Evolutionary conservation across 257 asterid species (phyloP), one percentile per base, ranked within the genome.

Genomic region (Datura wrightii): DNA sequence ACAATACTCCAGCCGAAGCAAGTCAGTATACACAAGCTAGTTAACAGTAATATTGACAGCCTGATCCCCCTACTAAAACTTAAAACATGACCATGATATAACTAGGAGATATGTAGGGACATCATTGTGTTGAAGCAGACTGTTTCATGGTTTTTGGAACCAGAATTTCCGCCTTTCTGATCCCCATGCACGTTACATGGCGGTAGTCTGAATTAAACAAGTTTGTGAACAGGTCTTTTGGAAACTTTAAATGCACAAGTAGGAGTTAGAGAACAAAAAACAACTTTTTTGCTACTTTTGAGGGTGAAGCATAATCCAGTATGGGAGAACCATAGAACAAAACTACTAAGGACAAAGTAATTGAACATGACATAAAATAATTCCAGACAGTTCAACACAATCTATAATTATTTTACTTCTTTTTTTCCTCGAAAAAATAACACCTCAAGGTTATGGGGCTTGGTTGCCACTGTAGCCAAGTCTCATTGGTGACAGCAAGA

Each of bases 51-150:
- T 50, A 50, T 13, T 7, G 31, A 34, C 46, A 76, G 46, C 44
- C 56, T 76, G 37, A 48, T 7, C n/a, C 46, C 62, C 80, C 11
- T 46, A 46, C 80, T n/a, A 46, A 10, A 72, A 46, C 58, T 10
- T 15, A 18, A 24, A 41, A 41, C 53, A 69, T 10, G 54, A 16
- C 79, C 81, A 74, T 6, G 62, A 50, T 48, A 76, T 24, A 74
- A 76, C 59, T 46, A 74, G 80, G 56, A 24, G 54, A 74, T 74
- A 74, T 24, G 46, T 1, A 11, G 19, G 44, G 13, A 31, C 60
- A 76, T 24, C 81, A 76, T 13, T 50, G 44, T 24, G 62, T 50
- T 74, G 81, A 46, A 74, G 81, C 42, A 74, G 82, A 3, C 44
- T 3, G 62, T 50, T 50, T 74, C 44, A 24, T 24, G 59, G 2